Evolutionary conservation across 148 eudicot genomes (phyloP).

Genomic region (Vaccinium myrtillus): DNA sequence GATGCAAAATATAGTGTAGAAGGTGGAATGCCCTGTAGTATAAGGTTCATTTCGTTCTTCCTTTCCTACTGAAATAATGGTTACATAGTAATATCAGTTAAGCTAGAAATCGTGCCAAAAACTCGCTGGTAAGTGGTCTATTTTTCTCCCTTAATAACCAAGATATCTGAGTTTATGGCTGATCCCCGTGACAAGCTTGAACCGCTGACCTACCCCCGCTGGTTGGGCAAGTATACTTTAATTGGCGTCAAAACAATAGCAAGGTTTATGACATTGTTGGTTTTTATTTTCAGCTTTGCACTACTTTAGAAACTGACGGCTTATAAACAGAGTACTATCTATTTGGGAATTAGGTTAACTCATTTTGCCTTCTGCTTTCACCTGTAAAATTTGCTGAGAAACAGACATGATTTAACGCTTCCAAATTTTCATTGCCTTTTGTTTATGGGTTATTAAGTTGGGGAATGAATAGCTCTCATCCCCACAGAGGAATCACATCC

Average conservation of each 20-base stretch:
- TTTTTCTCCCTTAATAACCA: background rate
- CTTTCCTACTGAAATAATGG: background rate
- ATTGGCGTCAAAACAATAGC: background rate
- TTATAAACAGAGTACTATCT: no score
- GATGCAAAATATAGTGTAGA: background rate
- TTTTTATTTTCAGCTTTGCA: no score
- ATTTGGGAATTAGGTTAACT: no score
- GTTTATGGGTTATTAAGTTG: no score
- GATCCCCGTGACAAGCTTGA: background rate
- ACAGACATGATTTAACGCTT: no score
- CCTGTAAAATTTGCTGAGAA: no score
- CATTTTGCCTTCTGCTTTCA: no score
- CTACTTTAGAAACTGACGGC: no score
- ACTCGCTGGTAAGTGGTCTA: background rate
- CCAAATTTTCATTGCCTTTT: no score
- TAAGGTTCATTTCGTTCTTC: constrained; percentile 7
- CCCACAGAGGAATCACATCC: no score
- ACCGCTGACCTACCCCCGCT: background rate
- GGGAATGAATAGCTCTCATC: no score
- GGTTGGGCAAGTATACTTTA: background rate
- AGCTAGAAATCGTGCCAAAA: background rate
- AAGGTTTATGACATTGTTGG: no score
- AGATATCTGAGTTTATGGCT: background rate
- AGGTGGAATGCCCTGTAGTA: background rate
- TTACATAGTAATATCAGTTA: background rate